Evolutionary conservation across 2,329 filamentous ascomycete species (phyloP).

Genomic region (Ophiostoma montium): DNA sequence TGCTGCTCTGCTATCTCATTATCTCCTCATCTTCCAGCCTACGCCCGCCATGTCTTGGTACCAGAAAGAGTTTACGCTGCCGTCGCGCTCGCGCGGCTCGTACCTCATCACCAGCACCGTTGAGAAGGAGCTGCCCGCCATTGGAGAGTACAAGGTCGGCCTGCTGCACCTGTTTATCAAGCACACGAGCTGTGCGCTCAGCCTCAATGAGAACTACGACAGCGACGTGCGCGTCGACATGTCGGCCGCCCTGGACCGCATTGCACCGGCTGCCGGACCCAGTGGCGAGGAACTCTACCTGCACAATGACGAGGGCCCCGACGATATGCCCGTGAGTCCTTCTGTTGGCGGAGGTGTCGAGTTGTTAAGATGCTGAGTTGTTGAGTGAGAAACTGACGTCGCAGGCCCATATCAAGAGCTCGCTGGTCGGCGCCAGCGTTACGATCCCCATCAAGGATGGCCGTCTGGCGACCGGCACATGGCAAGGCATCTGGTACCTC

Average conservation of each 20-base stretch:
- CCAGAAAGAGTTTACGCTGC: constrained; percentile 75
- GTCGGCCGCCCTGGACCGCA: constrained; percentile 82
- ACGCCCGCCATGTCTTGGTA: constrained; percentile 52
- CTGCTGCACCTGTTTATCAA: constrained; percentile 84
- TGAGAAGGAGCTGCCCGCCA: constrained; percentile 57
- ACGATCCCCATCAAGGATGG: constrained; percentile 86
- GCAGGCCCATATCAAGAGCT: constrained; percentile 83
- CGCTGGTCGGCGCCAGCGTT: constrained; percentile 75
- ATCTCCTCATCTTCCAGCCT: background rate
- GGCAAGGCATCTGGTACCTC: constrained; percentile 88
- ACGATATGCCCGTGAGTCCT: constrained; percentile 79
- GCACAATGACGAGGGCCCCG: constrained; percentile 69
- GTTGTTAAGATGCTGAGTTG: too few species aligned
- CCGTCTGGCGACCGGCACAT: constrained; percentile 54
- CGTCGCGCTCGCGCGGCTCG: constrained; percentile 61
- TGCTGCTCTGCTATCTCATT: too few species aligned
- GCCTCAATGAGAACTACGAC: constrained; percentile 86
- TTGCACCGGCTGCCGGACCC: constrained; percentile 64
- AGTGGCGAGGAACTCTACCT: constrained; percentile 64
- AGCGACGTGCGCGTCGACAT: constrained; percentile 80
- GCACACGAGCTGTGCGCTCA: constrained; percentile 84
- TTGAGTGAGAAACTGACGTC: background rate
- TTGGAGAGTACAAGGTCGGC: constrained; percentile 71
- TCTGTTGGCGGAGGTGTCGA: too few species aligned
- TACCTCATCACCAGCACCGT: constrained; percentile 82